Evolutionary conservation across 164 flowering plant species (phyloP), one percentile per base, ranked within the genome.

Genomic region (Macadamia tetraphylla): DNA sequence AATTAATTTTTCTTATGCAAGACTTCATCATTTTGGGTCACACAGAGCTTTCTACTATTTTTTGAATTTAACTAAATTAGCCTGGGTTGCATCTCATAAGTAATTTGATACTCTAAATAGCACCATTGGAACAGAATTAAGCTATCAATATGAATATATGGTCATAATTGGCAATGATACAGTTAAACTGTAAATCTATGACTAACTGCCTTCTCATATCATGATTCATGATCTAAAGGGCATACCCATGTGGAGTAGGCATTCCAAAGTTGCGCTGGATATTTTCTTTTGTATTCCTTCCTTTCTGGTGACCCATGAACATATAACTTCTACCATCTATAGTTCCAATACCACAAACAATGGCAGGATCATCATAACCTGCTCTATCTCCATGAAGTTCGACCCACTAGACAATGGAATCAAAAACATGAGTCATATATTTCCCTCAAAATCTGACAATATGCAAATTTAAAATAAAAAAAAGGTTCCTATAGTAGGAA

Each of bases 191-290:
- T 46, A 46, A 2, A 35, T 35, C 40, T 5, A 2, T 35, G 40
- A 46, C 51, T 46, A 46, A 46, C 6, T 23, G 1, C 7, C 6
- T 46, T 3, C 13, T 46, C 13, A 35, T 46, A 46, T 1, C 7
- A 46, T 9, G 7, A 46, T 46, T 8, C 51, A 46, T 46, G 9
- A 46, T 1, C 29, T 42, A 51, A 61, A 58, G 57, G 7, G 69
- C 83, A 79, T 86, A 94, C 98, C 99, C 99, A 74, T 94, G 98
- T 17, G 99, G 99, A 71, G 98, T 92, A 78, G 99, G 99, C 99
- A 94, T 94, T 65, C 97, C 99, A 83, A 94, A 94, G 79, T 94
- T 94, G n/a, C 98, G 91, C 63, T 81, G 70, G 64, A 94, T 89
- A 71, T 90, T 92, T 76, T 92, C 99, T 77, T 94, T 94, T 46